These are phyloP conservation scores for Akanthomyces muscarius DNA, from an alignment of 2,329 filamentous ascomycete species.

Conservation along the genomic window DNA sequence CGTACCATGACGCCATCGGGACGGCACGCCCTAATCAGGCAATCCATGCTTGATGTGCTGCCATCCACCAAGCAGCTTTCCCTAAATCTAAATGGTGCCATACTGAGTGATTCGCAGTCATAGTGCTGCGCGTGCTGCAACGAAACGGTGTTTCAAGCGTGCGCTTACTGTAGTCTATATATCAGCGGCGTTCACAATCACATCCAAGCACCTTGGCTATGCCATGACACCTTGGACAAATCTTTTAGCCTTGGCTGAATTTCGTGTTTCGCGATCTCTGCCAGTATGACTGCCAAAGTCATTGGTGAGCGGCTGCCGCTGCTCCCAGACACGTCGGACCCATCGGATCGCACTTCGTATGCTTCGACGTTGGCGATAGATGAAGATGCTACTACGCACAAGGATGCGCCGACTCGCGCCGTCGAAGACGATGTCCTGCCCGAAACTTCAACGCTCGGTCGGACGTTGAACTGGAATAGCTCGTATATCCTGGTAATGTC, in stretches of 20 bases:
- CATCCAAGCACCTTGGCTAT: too few species aligned
- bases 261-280: neutral
- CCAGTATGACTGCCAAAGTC: neutral
- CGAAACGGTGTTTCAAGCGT: neutral
- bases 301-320: constrained; percentile 9
- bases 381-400: constrained; percentile 5
- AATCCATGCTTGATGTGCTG: neutral
- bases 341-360: neutral
- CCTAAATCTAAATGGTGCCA: neutral
- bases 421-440: constrained; percentile 57
- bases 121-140: neutral
- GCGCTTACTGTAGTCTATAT: neutral
- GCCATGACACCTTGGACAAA: neutral
- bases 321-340: neutral
- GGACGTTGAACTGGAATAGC: constrained; percentile 58
- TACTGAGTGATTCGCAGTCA: neutral
- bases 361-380: neutral
- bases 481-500: constrained; percentile 66
- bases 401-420: constrained; percentile 21
- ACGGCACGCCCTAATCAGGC: constrained; percentile 5
- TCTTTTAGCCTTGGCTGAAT: neutral
- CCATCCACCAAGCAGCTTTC: neutral
- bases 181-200: neutral
- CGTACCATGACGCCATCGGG: constrained; percentile 14
- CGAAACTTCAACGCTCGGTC: constrained; percentile 54